phyloP scores from a whole-genome alignment of 2,329 filamentous ascomycete genomes.

The Microsporum ferrugineum region DNA sequence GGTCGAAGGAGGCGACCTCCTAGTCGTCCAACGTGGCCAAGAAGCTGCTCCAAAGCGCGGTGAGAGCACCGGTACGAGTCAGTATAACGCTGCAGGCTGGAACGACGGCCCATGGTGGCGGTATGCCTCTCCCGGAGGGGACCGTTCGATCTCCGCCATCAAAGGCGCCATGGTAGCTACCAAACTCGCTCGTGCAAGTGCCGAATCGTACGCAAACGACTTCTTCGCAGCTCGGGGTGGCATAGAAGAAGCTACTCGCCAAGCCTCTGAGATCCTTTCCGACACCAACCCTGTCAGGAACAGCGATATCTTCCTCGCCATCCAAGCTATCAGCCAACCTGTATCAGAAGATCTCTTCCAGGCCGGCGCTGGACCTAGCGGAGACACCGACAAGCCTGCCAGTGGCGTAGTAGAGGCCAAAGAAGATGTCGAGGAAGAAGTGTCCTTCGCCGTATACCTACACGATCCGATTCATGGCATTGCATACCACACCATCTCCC shows the following conservation, averaged over 20 bases:
- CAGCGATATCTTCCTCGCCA: constrained; percentile 88
- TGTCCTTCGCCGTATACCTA: constrained; percentile 68
- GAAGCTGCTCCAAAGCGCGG: constrained; percentile 63
- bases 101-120: constrained; percentile 96
- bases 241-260: constrained; percentile 64
- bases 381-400: constrained; percentile 16
- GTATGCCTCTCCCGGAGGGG: constrained; percentile 42
- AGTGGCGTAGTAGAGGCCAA: constrained; percentile 28
- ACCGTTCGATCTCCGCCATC: constrained; percentile 68
- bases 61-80: constrained; percentile 20
- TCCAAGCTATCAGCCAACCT: constrained; percentile 69
- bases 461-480: constrained; percentile 85
- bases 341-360: constrained; percentile 57
- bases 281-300: constrained; percentile 83
- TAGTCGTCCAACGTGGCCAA: constrained; percentile 86
- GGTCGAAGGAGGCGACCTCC: constrained; percentile 88
- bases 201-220: constrained; percentile 75
- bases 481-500: constrained; percentile 70
- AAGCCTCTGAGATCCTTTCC: constrained; percentile 65
- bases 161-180: constrained; percentile 75
- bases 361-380: constrained; percentile 37
- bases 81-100: constrained; percentile 46
- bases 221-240: constrained; percentile 72
- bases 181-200: constrained; percentile 79
- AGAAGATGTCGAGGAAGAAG: constrained; percentile 42